A percentile compares a stretch with the other conserved stretches of the same genome.
Conservation (phyloP, 768 basidiomycete species). For the Brasilioporus rufonigricans region DNA sequence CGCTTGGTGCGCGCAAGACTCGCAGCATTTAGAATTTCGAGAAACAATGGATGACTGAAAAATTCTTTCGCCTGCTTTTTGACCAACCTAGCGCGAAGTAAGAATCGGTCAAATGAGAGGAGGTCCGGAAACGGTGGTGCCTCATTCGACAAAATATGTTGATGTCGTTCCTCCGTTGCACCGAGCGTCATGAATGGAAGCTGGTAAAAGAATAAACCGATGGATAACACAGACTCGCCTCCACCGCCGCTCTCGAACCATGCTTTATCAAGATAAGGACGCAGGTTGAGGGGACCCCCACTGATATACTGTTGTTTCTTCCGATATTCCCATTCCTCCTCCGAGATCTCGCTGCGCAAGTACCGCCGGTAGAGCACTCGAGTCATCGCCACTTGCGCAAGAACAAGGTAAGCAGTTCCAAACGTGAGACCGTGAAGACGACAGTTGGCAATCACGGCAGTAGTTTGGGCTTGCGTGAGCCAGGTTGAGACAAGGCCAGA, state of each 20-base stretch:
- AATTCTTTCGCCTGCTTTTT: conserved; percentile 34
- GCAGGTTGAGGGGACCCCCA: conserved; percentile 49
- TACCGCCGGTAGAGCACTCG: too few relatives aligned
- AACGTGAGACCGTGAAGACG: too few relatives aligned
- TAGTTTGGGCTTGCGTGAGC: conserved; percentile 31
- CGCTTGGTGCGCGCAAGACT: not conserved
- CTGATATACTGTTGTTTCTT: too few relatives aligned
- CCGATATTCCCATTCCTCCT: too few relatives aligned
- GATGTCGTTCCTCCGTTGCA: not conserved
- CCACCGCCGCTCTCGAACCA: conserved; percentile 47
- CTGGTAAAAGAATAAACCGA: conserved; percentile 43
- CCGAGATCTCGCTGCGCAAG: too few relatives aligned
- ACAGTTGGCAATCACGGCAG: too few relatives aligned
- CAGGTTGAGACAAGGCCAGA: conserved; percentile 24
- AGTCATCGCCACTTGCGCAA: too few relatives aligned
- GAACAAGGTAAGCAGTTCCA: too few relatives aligned
- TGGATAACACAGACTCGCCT: conserved; percentile 38
- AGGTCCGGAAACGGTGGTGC: too few relatives aligned
- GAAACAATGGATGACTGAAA: conserved; percentile 44
- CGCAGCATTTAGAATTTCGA: conserved; percentile 35
- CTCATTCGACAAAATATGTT: not conserved
- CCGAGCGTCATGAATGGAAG: conserved; percentile 49
- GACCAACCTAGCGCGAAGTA: conserved; percentile 38
- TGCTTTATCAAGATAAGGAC: conserved; percentile 45
- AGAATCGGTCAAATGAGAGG: conserved; percentile 39